These are phyloP conservation scores for Neocatenulostroma microsporum DNA, from an alignment of 2,329 filamentous ascomycete genomes.

Conservation along the genomic window DNA sequence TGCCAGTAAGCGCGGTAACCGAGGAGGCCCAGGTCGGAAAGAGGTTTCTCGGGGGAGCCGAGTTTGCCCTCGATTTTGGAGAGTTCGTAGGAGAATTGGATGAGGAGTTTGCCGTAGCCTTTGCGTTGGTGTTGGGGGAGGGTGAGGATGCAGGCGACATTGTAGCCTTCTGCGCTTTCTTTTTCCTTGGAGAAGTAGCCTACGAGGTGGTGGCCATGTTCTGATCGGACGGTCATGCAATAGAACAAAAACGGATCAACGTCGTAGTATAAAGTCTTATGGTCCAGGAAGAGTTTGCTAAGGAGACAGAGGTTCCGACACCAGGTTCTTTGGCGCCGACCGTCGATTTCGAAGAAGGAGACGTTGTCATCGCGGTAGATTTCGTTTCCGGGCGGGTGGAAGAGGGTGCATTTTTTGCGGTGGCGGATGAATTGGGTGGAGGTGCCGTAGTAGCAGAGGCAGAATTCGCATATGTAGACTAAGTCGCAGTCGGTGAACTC, in stretches of 20 bases:
- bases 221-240: conserved; percentile 85
- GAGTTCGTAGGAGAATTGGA: conserved; percentile 95
- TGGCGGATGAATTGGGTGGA: conserved; percentile 76
- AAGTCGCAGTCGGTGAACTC: conserved; percentile 80
- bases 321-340: conserved; percentile 86
- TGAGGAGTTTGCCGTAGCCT: conserved; percentile 85
- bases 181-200: conserved; percentile 99
- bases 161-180: conserved; percentile 92
- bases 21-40: conserved; percentile 85
- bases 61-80: conserved; percentile 92
- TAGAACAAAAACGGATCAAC: conserved; percentile 99
- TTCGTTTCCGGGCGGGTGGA: conserved; percentile 93
- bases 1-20: conserved; percentile 98
- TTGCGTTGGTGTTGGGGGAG: conserved; percentile 93
- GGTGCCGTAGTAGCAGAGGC: conserved; percentile 81
- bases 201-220: conserved; percentile 88
- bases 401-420: conserved; percentile 77
- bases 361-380: conserved; percentile 93
- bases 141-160: conserved; percentile 94
- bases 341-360: conserved; percentile 96
- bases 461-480: conserved; percentile 97
- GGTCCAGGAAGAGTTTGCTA: conserved; percentile 92
- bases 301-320: conserved; percentile 92
- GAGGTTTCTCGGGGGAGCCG: conserved; percentile 91
- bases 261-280: conserved; percentile 98